A percentile compares a stretch with the other conserved stretches of the same genome.
Evolutionary conservation across 2,329 filamentous ascomycete species (phyloP).

Genomic region (Pseudonectria buxi): DNA sequence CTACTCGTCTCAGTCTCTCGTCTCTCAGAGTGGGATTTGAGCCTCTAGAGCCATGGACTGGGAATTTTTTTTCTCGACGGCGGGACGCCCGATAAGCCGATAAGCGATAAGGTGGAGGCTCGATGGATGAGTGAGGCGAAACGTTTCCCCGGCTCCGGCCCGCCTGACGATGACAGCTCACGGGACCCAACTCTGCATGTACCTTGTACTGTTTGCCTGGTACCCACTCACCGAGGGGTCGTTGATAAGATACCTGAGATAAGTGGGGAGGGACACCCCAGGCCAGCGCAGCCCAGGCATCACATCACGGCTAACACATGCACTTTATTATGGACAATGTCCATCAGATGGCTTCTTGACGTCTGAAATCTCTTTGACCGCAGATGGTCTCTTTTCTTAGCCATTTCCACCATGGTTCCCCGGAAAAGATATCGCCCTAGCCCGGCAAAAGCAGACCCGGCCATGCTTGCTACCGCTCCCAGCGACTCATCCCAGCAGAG

Average conservation of each 20-base stretch:
- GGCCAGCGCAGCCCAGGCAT: no score
- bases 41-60: conserved; percentile 13
- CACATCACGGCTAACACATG: no score
- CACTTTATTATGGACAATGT: no score
- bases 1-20: conserved; percentile 6
- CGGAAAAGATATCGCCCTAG: conserved; percentile 29
- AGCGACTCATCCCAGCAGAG: conserved; percentile 8
- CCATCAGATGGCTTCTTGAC: neutral
- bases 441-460: conserved; percentile 16
- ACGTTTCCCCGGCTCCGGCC: conserved; percentile 12
- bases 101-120: conserved; percentile 12
- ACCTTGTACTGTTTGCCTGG: no score
- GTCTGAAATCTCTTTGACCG: neutral
- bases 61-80: conserved; percentile 27
- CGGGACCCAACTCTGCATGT: neutral
- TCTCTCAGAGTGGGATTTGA: conserved; percentile 13
- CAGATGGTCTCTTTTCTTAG: conserved; percentile 7
- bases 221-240: no score
- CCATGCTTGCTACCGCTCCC: conserved; percentile 8
- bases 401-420: conserved; percentile 21
- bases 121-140: conserved; percentile 9
- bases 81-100: conserved; percentile 23
- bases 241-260: no score
- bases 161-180: conserved; percentile 1
- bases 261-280: no score